Evolutionary conservation across 495 filamentous ascomycete genomes (phyloP), one percentile per base, ranked within the genome.

Genomic region (Podospora comata): DNA sequence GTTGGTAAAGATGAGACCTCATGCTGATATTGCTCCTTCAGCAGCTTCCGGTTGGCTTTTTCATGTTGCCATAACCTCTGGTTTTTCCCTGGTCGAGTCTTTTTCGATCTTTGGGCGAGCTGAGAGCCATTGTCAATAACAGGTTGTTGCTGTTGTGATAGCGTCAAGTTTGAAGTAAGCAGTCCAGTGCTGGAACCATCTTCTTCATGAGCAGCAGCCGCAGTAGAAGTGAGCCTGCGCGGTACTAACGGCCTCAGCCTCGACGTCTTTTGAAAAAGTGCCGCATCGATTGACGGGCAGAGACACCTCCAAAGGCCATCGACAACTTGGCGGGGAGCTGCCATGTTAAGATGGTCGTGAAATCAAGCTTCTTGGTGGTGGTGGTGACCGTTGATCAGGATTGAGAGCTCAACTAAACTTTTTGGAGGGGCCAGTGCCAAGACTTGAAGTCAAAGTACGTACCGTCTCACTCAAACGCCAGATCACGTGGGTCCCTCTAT

Each of bases 251-350:
- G 19, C 26, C 19, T 15, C 2, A 19, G 28, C 20, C 67, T 60
- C 20, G 76, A 60, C 5, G 75, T 68, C 62, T 69, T 75, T 20
- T 70, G 67, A 44, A 81, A 68, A 1, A 76, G 68, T 5, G 70
- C 56, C 2, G 77, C 56, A 66, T 83, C 80, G 66, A 88, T 81
- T 60, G 84, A 86, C 48, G 88, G 89, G 77, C 88, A 89, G 30
- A 92, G 79, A 77, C 84, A 88, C 72, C 86, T 85, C 88, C 87
- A 90, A 58, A 91, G 81, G 65, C 86, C 88, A 75, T 90, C 88
- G 55, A 88, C 68, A 34, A 83, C 74, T 39, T 87, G 72, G 68
- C 81, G 76, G 70, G 73, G 86, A 86, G 74, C 28, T 58, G 55
- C 9, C n/a, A 58, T 48, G 39, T 11, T 11, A 48, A 48, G 9